Base-by-base conservation (phyloP, 305 asterid species). In the Rubia tinctorum region DNA sequence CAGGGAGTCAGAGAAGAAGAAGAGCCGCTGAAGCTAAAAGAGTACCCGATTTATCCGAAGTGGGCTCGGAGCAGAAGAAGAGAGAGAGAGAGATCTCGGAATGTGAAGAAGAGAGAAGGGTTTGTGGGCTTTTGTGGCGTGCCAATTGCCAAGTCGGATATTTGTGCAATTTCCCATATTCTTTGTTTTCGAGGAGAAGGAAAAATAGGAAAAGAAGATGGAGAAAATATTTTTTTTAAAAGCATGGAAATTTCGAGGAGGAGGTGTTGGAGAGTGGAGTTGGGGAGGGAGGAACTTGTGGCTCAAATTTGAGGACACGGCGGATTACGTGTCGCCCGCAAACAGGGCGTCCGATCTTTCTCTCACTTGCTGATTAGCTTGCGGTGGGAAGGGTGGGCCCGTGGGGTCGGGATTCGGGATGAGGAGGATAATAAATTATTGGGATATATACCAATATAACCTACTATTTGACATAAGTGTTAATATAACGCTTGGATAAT, bases 131-230 rank as follows among this genome's bases (percentile, higher is more conserved):
- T 66, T 40, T 12, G 78, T 45, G 72, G 60, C 74, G 47, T 60
- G 84, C 86, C 91, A 85, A 85, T 82, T 77, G 86, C 86, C 91
- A 85, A 86, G 83, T 77, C 30, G 87, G 92, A 89, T 74, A 51
- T 34, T 62, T 75, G 44, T 22, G 51, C 55, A 59, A 68, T 3
- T 66, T 40, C 2, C n/a, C n/a, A n/a, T n/a, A n/a, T n/a, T n/a
- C n/a, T n/a, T n/a, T n/a, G 72, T 67, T 60, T 59, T 66, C 27
- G 17, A 14, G 8, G 59, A 7, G 6, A 40, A 25, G 7, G 61
- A 17, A 15, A 65, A 65, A 65, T 37, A 2, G 49, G 44, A 65
- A 4, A 39, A 34, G 17, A 20, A 71, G 63, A 59, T 20, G 65
- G 65, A 18, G 44, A 37, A 47, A 18, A n/a, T 58, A 20, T n/a